phyloP scores from a whole-genome alignment of 2,329 filamentous ascomycete genomes.

The Fusarium hainanense region DNA sequence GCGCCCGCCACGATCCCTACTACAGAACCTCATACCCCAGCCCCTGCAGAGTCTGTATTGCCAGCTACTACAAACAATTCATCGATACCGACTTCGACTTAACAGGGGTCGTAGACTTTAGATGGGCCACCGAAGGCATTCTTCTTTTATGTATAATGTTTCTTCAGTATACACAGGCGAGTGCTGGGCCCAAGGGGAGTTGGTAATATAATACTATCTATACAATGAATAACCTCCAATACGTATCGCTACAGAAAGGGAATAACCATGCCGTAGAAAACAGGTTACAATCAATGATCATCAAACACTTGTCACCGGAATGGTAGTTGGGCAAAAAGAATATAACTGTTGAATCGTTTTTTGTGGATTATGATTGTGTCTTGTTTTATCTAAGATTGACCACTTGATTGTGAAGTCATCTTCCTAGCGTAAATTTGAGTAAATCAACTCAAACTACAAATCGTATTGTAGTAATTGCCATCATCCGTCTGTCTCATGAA shows the following conservation, averaged over 20 bases:
- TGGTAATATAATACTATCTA: conserved; percentile 7
- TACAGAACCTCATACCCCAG: not conserved
- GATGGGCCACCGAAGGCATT: not conserved
- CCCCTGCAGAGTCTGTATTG: not conserved
- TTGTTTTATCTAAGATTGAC: conserved; percentile 32
- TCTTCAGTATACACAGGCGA: not conserved
- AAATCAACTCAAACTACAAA: conserved; percentile 1
- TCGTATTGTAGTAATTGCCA: conserved; percentile 24
- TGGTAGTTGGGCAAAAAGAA: not conserved
- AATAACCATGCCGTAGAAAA: not conserved
- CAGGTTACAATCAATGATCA: not conserved
- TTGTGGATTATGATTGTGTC: conserved; percentile 7
- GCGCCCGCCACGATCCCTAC: conserved; percentile 7
- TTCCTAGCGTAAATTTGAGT: conserved; percentile 10
- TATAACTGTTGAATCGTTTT: not conserved
- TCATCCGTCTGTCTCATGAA: conserved; percentile 31
- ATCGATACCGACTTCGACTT: not conserved
- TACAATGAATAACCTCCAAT: not conserved
- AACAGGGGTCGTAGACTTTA: not conserved
- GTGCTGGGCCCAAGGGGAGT: not conserved
- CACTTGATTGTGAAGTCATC: conserved; percentile 1
- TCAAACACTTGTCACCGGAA: not conserved
- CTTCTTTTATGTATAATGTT: not conserved
- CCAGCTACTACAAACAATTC: not conserved
- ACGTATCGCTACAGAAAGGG: not conserved